Evolutionary conservation across 2,329 filamentous ascomycete species (phyloP).

Genomic region (Camillea tinctor): DNA sequence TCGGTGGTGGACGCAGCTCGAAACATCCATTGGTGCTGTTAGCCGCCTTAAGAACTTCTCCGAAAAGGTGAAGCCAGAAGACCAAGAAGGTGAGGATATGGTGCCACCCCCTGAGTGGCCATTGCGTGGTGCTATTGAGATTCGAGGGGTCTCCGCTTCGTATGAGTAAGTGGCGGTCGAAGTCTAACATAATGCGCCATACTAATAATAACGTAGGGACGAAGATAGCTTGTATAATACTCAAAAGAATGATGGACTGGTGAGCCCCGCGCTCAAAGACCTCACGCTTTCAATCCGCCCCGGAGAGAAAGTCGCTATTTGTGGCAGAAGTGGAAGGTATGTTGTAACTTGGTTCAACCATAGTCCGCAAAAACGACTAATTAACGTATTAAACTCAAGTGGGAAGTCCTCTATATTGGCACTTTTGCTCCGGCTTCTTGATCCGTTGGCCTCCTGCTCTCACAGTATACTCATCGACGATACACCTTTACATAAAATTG

Average conservation of each 20-base stretch:
- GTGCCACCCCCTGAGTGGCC: constrained; percentile 32
- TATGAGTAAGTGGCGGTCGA: constrained; percentile 23
- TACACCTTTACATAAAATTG: constrained; percentile 35
- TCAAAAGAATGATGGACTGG: neutral
- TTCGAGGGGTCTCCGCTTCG: constrained; percentile 34
- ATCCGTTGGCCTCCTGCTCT: constrained; percentile 31
- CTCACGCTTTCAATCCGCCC: constrained; percentile 28
- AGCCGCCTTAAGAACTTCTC: constrained; percentile 30
- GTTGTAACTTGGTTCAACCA: neutral
- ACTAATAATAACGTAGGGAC: neutral
- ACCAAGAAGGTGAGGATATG: constrained; percentile 15
- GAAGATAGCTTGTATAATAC: neutral
- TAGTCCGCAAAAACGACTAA: neutral
- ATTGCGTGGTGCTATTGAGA: constrained; percentile 27
- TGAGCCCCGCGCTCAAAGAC: neutral
- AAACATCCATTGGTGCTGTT: constrained; percentile 31
- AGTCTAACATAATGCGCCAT: neutral
- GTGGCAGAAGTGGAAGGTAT: constrained; percentile 36
- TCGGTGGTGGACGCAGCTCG: constrained; percentile 32
- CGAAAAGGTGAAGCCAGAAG: constrained; percentile 23
- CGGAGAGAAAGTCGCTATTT: constrained; percentile 37
- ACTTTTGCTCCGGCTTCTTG: constrained; percentile 41
- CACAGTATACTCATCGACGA: constrained; percentile 44
- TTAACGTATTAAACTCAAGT: constrained; percentile 11
- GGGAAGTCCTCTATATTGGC: constrained; percentile 46